Base-by-base conservation (phyloP, 2,329 filamentous ascomycete species). In the Sphaceloma murrayae region DNA sequence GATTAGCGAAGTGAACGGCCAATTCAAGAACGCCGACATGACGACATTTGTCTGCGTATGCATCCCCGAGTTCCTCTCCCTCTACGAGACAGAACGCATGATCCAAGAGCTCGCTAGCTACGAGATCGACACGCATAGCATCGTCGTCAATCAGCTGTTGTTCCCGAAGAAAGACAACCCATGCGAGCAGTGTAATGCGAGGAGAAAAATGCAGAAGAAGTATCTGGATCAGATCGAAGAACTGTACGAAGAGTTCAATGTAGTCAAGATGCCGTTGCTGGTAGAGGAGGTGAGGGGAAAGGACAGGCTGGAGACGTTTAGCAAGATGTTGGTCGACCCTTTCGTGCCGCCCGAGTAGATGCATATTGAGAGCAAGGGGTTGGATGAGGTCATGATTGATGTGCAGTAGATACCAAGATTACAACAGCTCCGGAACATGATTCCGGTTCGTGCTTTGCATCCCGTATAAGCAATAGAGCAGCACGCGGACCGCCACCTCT, bases 31-130 rank as follows among this genome's bases (percentile, higher is more conserved):
- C 61, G 81, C 91, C 46, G 82, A 87, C 53, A 77, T 95, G 56
- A 95, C 88, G 16, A 98, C 91, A 0, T 98, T 98, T 59, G 87
- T 98, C 44, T 96, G 91, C 63, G 91, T 98, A 49, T 94, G 91
- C 65, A 98, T 98, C 62, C 85, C 91, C 43, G 91, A 98, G 67
- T 98, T 98, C 69, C 66, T 98, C 56, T 88, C 82, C 27, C 74
- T 98, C 43, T 98, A 98, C 69, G 91, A 98, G 74, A 98, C 91
- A 50, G 91, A 98, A 72, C 84, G 91, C 57, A 96, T 98, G 91
- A 96, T 98, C 57, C 91, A 98, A 72, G 91, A 98, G 70, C 73
- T 98, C 49, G 80, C 86, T 36, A 83, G 77, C 62, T 98, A 94
- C 68, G 73, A 82, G 58, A 98, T 98, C 62, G 91, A 98, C 64